Evolutionary conservation across 2,329 filamentous ascomycete genomes (phyloP).

Genomic region (Sarocladiaceae sp.): DNA sequence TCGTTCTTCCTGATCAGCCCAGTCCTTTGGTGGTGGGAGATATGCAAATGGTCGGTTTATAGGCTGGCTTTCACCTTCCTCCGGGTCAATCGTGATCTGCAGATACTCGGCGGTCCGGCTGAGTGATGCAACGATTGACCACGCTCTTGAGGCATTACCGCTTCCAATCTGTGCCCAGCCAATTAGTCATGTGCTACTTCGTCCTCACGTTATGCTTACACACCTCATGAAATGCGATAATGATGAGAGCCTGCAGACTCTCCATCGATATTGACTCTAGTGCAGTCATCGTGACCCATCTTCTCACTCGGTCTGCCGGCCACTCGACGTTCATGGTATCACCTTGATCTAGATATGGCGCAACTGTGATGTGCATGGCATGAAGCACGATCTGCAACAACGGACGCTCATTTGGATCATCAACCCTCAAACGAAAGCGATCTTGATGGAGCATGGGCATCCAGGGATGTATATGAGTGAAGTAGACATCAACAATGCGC

Average conservation of each 20-base stretch:
- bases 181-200: conserved; percentile 17
- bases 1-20: conserved; percentile 27
- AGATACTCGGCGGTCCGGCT: conserved; percentile 25
- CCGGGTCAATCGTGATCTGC: conserved; percentile 22
- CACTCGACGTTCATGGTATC: neutral
- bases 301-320: neutral
- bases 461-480: conserved; percentile 10
- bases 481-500: conserved; percentile 8
- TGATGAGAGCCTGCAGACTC: conserved; percentile 30
- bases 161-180: conserved; percentile 14
- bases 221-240: conserved; percentile 33
- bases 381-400: neutral
- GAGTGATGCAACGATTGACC: conserved; percentile 24
- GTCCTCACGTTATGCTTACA: neutral
- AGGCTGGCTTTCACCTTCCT: conserved; percentile 17
- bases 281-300: conserved; percentile 15
- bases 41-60: conserved; percentile 23
- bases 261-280: conserved; percentile 29
- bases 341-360: neutral
- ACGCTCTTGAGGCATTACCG: conserved; percentile 19
- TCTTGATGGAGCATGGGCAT: conserved; percentile 11
- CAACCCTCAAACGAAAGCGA: conserved; percentile 2
- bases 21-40: conserved; percentile 22
- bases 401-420: neutral
- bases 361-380: neutral